Evolutionary conservation across 176 grass and related monocot species (phyloP).

Genomic region (Hordeum marinum): DNA sequence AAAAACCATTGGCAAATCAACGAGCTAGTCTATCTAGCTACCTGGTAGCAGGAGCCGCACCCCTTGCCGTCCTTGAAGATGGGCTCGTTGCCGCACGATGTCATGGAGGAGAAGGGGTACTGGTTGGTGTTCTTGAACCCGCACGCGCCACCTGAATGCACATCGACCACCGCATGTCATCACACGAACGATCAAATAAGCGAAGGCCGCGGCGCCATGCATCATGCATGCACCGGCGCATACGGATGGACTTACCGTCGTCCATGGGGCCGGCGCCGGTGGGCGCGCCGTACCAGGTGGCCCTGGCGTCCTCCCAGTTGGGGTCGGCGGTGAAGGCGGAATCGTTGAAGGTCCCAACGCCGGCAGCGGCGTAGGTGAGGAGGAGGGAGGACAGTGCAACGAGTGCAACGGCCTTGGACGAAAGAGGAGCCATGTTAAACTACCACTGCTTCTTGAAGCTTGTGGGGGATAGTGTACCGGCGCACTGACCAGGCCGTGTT

Average conservation of each 20-base stretch:
- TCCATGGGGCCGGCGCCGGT: constrained; percentile 58
- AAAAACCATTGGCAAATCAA: background rate
- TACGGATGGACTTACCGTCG: constrained; percentile 19
- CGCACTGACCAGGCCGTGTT: background rate
- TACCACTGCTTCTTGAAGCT: background rate
- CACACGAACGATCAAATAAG: background rate
- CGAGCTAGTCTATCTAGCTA: background rate
- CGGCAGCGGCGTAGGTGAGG: background rate
- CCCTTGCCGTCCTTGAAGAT: constrained; percentile 66
- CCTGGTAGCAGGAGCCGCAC: constrained; percentile 62
- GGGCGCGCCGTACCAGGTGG: constrained; percentile 73
- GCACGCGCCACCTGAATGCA: constrained; percentile 48
- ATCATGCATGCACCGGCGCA: no score
- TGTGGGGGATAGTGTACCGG: background rate
- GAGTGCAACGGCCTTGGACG: background rate
- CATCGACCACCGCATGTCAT: background rate
- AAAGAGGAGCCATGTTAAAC: background rate
- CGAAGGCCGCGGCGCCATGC: background rate
- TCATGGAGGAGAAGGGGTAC: constrained; percentile 53
- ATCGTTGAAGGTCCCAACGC: background rate
- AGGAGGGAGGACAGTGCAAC: constrained; percentile 26
- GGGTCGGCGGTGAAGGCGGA: constrained; percentile 39
- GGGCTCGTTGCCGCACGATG: constrained; percentile 51
- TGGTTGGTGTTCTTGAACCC: constrained; percentile 52
- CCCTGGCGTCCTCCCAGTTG: constrained; percentile 42